Percentiles rank a stretch among this genome's conserved stretches.
These are phyloP conservation scores for Peniophora sp. DNA, from an alignment of 1,284 basidiomycete genomes.

Conservation along the genomic window DNA sequence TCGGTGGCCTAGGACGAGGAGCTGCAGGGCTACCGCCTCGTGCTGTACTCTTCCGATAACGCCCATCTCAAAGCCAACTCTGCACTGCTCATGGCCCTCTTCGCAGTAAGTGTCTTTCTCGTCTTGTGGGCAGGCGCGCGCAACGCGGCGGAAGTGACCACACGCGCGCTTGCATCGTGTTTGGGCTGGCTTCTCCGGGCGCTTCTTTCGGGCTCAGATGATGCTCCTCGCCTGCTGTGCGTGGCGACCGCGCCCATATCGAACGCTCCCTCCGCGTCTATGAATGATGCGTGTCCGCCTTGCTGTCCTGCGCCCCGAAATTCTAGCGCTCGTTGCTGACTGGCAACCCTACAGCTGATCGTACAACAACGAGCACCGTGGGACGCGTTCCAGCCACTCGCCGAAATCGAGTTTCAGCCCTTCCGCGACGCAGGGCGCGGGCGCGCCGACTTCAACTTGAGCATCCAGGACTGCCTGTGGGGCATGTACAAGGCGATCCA, in stretches of 20 bases:
- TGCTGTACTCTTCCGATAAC: conserved; percentile 85
- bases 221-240: neutral
- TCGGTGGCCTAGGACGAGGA: conserved; percentile 51
- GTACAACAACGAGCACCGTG: conserved; percentile 89
- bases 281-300: neutral
- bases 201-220: neutral
- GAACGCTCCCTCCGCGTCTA: neutral
- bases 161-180: neutral
- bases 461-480: conserved; percentile 91
- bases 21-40: conserved; percentile 61
- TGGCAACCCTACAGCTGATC: conserved; percentile 71
- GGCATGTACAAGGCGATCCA: conserved; percentile 93
- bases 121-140: conserved; percentile 5
- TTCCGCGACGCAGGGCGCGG: conserved; percentile 96
- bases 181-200: conserved; percentile 6
- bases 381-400: conserved; percentile 91
- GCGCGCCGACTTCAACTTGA: conserved; percentile 87
- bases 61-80: conserved; percentile 90
- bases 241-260: neutral
- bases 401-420: conserved; percentile 86
- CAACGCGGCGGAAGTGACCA: neutral
- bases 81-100: conserved; percentile 86
- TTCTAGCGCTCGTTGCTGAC: conserved; percentile 2
- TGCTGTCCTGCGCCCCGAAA: neutral
- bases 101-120: conserved; percentile 53